Base-by-base conservation (phyloP, 2,329 filamentous ascomycete genomes). In the Ramularia endophylla region DNA sequence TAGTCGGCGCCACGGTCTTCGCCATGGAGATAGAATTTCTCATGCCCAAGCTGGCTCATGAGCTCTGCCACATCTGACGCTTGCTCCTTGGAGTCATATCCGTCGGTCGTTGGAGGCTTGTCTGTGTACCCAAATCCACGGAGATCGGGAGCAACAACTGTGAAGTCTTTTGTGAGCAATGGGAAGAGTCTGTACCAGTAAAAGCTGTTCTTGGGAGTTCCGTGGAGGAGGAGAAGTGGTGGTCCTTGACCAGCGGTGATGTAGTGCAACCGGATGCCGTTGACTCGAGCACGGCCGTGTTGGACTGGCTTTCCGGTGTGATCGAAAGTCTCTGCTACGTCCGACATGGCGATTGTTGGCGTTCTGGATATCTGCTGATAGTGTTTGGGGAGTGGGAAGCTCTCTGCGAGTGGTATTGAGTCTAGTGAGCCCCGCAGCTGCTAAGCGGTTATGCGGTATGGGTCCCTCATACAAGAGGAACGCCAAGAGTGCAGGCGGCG, bases 71-170 rank as follows among this genome's bases (percentile, higher is more conserved):
- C 57, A 46, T 65, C 61, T 5, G 58, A 52, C 3, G 60, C 62
- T 20, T 64, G 61, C 27, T 59, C 59, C 13, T 56, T 57, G 16
- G 56, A 62, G 42, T 64, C 61, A 47, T 67, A 66, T 19, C 60
- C 61, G 31, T 63, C 61, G 3, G 60, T 61, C 3, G 60, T 57
- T 1, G 63, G 63, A 0, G 63, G 62, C 40, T 65, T 66, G 51
- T 66, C 63, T 1, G 61, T 64, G n/a, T 62, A 62, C 17, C 63
- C 63, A 32, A 65, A 65, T 1, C 62, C 62, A 12, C 63, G 54
- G 0, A 65, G 50, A 41, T 65, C 62, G 1, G 62, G 62, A 1
- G 62, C 64, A 1, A 66, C 55, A 32, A 66, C 40, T 0, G 57
- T 63, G 48, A 65, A 65, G 44, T 65, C 51, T 19, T 53, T 48